phyloP scores from a whole-genome alignment of 495 filamentous ascomycete species.

The Lophiotrema nucula region DNA sequence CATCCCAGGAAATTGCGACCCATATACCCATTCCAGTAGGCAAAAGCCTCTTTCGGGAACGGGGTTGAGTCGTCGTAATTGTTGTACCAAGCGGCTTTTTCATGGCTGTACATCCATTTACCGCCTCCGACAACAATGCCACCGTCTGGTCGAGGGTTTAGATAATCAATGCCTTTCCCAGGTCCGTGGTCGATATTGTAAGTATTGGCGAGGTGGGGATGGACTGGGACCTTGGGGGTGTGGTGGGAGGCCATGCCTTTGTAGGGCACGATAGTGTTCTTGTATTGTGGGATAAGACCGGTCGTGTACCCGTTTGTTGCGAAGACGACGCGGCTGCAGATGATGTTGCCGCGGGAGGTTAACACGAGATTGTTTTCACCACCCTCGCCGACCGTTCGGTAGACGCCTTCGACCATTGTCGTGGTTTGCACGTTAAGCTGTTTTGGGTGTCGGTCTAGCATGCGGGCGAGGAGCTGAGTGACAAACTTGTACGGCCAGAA shows the following conservation, averaged over 20 bases:
- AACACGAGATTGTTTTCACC: constrained; percentile 44
- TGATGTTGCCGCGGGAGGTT: constrained; percentile 56
- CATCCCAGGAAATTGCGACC: constrained; percentile 50
- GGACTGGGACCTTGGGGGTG: constrained; percentile 45
- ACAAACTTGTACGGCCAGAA: constrained; percentile 58
- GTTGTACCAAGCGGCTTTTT: constrained; percentile 49
- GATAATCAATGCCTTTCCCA: constrained; percentile 44
- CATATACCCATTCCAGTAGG: constrained; percentile 53
- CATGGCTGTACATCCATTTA: constrained; percentile 39
- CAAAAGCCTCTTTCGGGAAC: constrained; percentile 36
- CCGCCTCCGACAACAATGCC: constrained; percentile 56
- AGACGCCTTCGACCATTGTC: constrained; percentile 41
- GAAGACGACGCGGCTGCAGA: constrained; percentile 56
- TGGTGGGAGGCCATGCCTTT: constrained; percentile 63
- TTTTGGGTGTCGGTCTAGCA: constrained; percentile 36
- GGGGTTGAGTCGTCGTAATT: constrained; percentile 50
- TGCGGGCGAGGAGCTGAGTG: constrained; percentile 4
- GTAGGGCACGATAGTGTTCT: constrained; percentile 60
- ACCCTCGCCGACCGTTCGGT: not conserved
- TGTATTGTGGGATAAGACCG: constrained; percentile 54
- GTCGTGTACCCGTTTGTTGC: constrained; percentile 75
- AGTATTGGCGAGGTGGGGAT: constrained; percentile 13
- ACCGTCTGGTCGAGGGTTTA: constrained; percentile 51
- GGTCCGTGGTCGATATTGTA: constrained; percentile 29
- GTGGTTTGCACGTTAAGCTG: constrained; percentile 62